A percentile compares a stretch with the other conserved stretches of the same genome.
Evolutionary conservation across 371 early-diverging fungal genomes (phyloP).

Genomic region (Batkoa obscura): DNA sequence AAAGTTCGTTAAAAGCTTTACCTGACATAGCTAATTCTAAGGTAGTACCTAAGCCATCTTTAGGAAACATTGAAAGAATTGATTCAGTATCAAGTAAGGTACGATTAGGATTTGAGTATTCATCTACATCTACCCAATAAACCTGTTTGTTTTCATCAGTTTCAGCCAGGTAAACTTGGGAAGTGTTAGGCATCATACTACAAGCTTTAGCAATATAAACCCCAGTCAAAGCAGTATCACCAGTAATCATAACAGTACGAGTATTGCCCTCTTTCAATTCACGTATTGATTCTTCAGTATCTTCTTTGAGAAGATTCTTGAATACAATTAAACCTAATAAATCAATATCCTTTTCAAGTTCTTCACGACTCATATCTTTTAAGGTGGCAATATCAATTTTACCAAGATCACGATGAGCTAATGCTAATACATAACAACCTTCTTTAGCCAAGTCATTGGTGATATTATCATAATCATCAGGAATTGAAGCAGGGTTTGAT

Average conservation of each 20-base stretch:
- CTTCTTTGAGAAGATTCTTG: constrained; percentile 69
- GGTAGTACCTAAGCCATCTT: constrained; percentile 6
- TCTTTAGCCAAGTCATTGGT: constrained; percentile 35
- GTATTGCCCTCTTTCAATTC: constrained; percentile 56
- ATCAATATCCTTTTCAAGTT: constrained; percentile 37
- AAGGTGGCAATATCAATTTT: constrained; percentile 21
- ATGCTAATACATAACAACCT: constrained; percentile 68
- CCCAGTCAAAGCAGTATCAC: constrained; percentile 81
- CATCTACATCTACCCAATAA: constrained; percentile 17
- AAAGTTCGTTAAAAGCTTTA: constrained; percentile 26
- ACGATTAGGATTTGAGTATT: not conserved
- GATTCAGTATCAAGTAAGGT: constrained; percentile 14
- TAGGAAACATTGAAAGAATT: constrained; percentile 11
- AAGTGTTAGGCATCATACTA: constrained; percentile 33
- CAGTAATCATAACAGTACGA: constrained; percentile 81
- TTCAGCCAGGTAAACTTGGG: constrained; percentile 28
- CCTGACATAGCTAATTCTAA: constrained; percentile 58
- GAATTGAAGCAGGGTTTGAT: constrained; percentile 25
- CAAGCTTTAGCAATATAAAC: constrained; percentile 67
- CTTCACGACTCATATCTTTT: constrained; percentile 27
- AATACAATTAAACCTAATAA: constrained; percentile 69
- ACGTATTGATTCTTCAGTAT: constrained; percentile 50
- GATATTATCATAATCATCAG: constrained; percentile 33
- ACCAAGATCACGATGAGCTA: constrained; percentile 39
- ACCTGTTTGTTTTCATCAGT: constrained; percentile 18